Percentiles rank a stretch among this genome's conserved stretches.
These are phyloP conservation scores for Saturnispora sanitii DNA, from an alignment of 805 yeast species.

Conservation along the genomic window DNA sequence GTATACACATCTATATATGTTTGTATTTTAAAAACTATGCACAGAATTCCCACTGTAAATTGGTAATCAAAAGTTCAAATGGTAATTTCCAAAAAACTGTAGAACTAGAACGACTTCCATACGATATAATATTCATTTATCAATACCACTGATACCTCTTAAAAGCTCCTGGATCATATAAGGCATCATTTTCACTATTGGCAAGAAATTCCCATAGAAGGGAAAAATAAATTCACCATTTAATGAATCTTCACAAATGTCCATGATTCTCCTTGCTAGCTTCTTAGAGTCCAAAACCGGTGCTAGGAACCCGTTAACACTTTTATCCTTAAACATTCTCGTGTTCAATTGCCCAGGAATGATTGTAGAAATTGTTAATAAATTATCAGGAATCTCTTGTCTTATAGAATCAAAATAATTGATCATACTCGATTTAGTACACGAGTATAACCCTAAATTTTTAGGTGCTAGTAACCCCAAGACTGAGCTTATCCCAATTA, in stretches of 20 bases:
- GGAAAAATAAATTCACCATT: constrained; percentile 37
- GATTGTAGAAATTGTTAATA: constrained; percentile 30
- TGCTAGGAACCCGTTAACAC: constrained; percentile 36
- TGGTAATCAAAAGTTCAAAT: no score
- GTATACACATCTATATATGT: no score
- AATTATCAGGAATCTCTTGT: constrained; percentile 28
- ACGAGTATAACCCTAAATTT: constrained; percentile 38
- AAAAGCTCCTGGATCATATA: constrained; percentile 26
- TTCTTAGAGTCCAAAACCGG: constrained; percentile 34
- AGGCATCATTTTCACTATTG: constrained; percentile 35
- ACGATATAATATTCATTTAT: constrained; percentile 9
- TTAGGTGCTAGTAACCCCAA: constrained; percentile 41
- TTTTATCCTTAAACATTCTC: constrained; percentile 39
- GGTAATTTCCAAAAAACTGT: no score
- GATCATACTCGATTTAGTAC: constrained; percentile 37
- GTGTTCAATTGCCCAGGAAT: constrained; percentile 44
- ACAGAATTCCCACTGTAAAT: no score
- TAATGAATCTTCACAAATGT: constrained; percentile 29
- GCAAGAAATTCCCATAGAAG: constrained; percentile 37
- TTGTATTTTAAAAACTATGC: no score
- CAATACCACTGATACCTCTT: constrained; percentile 25
- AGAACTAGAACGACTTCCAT: no score
- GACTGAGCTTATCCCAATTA: constrained; percentile 38
- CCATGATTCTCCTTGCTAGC: constrained; percentile 30
- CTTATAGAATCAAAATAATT: constrained; percentile 37